Percentiles rank a stretch among this genome's conserved stretches.
These are phyloP conservation scores for Orbilia blumenaviensis DNA, from an alignment of 2,329 filamentous ascomycete species.

Conservation along the genomic window DNA sequence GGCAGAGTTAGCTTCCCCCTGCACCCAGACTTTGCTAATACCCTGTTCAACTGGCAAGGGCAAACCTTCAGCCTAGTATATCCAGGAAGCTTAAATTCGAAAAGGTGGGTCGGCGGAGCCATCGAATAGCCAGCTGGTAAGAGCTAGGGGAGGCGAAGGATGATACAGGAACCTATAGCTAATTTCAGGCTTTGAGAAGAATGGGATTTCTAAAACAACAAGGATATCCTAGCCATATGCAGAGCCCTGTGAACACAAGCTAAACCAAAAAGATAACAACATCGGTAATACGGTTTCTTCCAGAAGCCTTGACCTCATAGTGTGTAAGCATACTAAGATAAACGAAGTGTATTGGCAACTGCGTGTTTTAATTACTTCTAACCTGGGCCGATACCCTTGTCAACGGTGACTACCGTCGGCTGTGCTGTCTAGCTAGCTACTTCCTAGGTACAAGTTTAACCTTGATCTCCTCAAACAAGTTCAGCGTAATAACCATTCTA, in stretches of 20 bases:
- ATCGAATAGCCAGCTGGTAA: not conserved
- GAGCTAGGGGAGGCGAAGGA: not conserved
- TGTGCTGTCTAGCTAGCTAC: not conserved
- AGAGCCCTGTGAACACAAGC: not conserved
- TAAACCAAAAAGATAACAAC: not conserved
- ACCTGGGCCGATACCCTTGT: not conserved
- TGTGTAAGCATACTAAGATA: not conserved
- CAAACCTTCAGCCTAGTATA: not conserved
- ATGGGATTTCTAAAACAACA: not conserved
- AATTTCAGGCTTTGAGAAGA: not conserved
- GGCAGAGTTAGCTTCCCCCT: too few relatives aligned
- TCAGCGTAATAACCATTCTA: conserved; percentile 21
- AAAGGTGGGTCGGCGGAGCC: too few relatives aligned
- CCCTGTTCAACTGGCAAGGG: not conserved
- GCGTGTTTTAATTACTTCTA: conserved; percentile 1
- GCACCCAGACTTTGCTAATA: too few relatives aligned
- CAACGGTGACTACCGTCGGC: conserved; percentile 3
- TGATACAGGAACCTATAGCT: not conserved
- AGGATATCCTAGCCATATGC: not conserved
- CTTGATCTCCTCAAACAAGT: conserved; percentile 25
- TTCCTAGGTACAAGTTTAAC: conserved; percentile 25
- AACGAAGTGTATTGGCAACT: not conserved
- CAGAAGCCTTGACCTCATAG: not conserved
- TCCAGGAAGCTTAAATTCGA: not conserved
- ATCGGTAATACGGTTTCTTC: not conserved